Percentiles rank a stretch among this genome's conserved stretches.
Conservation (phyloP, 441 rosid genomes). For the Brassica balearica region DNA sequence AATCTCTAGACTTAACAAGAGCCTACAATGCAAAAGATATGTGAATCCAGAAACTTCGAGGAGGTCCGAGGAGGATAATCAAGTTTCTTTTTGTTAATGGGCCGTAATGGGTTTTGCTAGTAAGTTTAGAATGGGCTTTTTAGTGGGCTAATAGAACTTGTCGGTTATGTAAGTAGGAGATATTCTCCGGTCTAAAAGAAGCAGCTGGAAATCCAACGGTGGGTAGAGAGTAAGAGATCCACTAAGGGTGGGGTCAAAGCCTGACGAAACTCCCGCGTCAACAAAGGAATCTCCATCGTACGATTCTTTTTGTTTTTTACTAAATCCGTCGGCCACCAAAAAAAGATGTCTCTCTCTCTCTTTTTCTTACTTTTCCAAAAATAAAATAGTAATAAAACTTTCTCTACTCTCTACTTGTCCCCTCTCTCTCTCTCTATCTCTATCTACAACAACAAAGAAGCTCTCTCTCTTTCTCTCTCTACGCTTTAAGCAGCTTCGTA, state of each 20-base stretch:
- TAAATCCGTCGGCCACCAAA: constrained; percentile 45
- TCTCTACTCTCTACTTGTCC: not conserved
- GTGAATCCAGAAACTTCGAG: constrained; percentile 23
- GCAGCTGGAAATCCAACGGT: constrained; percentile 20
- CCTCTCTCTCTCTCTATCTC: not conserved
- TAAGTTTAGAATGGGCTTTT: no score
- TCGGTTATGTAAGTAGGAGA: not conserved
- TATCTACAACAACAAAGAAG: constrained; percentile 24
- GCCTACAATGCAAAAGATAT: not conserved
- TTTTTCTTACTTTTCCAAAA: not conserved
- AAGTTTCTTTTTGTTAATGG: not conserved
- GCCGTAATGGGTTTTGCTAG: not conserved
- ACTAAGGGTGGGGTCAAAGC: constrained; percentile 31
- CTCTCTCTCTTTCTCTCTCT: constrained; percentile 22
- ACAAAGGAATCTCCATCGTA: constrained; percentile 32
- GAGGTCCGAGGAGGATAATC: not conserved
- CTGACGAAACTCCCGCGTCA: constrained; percentile 42
- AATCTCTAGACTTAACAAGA: not conserved
- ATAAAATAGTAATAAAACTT: constrained; percentile 12
- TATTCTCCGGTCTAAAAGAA: not conserved
- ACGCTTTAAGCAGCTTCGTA: constrained; percentile 22
- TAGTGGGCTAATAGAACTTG: not conserved
- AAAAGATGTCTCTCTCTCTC: constrained; percentile 7
- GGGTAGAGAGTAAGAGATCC: not conserved
- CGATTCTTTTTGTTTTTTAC: constrained; percentile 27